Evolutionary conservation across 2,329 filamentous ascomycete species (phyloP), one percentile per base, ranked within the genome.

Genomic region (Aspergillus versicolor): DNA sequence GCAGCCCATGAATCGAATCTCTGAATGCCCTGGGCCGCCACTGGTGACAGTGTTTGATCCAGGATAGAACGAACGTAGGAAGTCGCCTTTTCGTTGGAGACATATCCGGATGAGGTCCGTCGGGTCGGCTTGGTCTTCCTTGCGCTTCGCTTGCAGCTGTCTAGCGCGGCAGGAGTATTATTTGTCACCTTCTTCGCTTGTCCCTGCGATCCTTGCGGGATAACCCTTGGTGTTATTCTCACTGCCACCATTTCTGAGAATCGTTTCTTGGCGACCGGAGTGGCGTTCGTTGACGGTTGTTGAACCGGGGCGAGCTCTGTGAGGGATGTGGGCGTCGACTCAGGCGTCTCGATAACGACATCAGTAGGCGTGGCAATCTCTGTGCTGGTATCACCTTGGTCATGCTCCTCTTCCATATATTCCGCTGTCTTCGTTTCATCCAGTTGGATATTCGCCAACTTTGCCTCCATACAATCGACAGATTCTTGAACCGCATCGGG

Each of bases 1-100:
- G 70, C 66, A 9, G 75, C 73, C 75, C 75, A 77, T 11, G 69
- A 69, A 43, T 59, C 61, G 49, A 77, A 77, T 42, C 69, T 72
- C 43, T 77, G 75, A 9, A 76, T 69, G 11, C 67, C 68, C 43
- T 71, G 67, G 0, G 73, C 70, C 2, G 72, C 71, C 34, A 70
- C 61, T 1, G 69, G 63, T 0, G 75, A 75, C 17, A 73, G 44
- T 5, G 73, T 72, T 63, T 77, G 72, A 17, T 70, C 61, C 4
- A 77, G 62, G 34, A 77, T 75, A 15, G 69, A 63, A 1, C 62
- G 67, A 15, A 73, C 73, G 40, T 77, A 77, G 30, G 63, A 56
- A 51, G 70, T 75, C 17, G 62, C 59, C 47, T 71, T 69, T 32
- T 65, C 62, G 59, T 76, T 68, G 21, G 69, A 60, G 13, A 76